Evolutionary conservation across 179 eudicot species (phyloP), one percentile per base, ranked within the genome.

Genomic region (Spergularia azorica): DNA sequence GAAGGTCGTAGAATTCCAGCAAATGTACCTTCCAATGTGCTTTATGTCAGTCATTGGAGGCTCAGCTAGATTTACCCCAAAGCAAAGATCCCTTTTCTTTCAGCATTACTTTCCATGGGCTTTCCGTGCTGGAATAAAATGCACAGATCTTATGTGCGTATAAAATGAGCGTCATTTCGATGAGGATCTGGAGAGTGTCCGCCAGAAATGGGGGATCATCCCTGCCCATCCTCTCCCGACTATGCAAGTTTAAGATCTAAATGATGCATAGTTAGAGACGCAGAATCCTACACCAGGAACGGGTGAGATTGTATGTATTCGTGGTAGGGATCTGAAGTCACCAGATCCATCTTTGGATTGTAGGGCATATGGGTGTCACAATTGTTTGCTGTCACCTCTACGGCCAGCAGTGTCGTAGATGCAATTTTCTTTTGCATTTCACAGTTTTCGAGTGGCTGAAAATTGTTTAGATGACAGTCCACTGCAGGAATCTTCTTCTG

Each of bases 21-120:
- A 95, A 83, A 95, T 95, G 99, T 71, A 88, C 9, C 95, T 95
- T 67, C 99, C 99, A 41, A 93, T 95, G 98, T 91, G 99, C 81
- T 80, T 90, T 81, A 54, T 95, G 85, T 93, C 97, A 38, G 97
- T 91, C 43, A 63, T 89, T 0, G 99, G 97, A 65, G 99, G 99
- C 73, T 84, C 97, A 14, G 94, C 87, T 38, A 88, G 97, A 70
- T 95, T 95, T 81, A 95, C 59, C 55, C 83, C 76, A 6, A 95
- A 85, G 81, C 99, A 93, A 77, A 87, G 95, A 75, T 81, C 84
- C 2, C 39, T 90, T 52, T 95, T 95, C 80, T 93, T 88, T 76
- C 85, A 87, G 79, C 91, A 93, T 70, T 95, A 93, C 83, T 93
- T 95, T 70, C 99, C 97, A 0, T 95, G 99, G 97, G 97, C 97